Base-by-base conservation (phyloP, 139 green algal species). In the Chlamydomonas schloesseri region DNA sequence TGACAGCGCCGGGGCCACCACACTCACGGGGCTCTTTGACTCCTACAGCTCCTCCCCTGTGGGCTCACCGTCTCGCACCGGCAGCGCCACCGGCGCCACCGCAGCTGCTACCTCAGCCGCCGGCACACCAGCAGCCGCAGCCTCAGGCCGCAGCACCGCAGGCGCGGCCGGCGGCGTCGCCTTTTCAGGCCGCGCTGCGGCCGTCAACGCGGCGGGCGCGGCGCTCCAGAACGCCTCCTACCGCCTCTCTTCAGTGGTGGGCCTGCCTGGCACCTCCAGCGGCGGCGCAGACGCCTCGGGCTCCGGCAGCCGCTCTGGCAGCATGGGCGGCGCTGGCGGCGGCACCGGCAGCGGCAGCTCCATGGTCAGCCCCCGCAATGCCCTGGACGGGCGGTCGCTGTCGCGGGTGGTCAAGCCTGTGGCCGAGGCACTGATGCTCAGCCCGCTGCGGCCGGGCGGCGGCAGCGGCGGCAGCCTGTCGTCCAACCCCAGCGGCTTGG, bases 281-380 rank as follows among this genome's bases (percentile, higher is more conserved):
- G 55, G 55, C 6, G 55, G 55, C 60, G 60, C 23, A 23, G 60
- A 23, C 20, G 28, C 60, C 1, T 23, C 55, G 18, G 24, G 28
- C 60, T 11, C 23, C 60, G 60, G 53, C 73, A 69, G 73, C 58
- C 23, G 29, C 21, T 31, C 77, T 14, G 24, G 37, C 11, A 84
- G 77, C 37, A 8, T 62, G 29, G n/a, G 64, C 42, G 60, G 47
- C 46, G 68, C 36, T 31, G 62, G 55, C 37, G 36, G 75, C 14
- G 36, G 36, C 37, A n/a, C 46, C 65, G 29, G 78, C 37, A n/a
- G 64, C 65, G 29, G 78, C 67, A 69, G 65, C 18, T 47, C 67
- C 21, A 85, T 85, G 64, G 20, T 85, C 79, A 85, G 79, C 33
- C 79, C 79, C 4, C 65, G 65, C 6, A 60, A 24, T 31, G 20